Conservation (phyloP, 1,284 basidiomycete species). For the Coniophora puteana region DNA sequence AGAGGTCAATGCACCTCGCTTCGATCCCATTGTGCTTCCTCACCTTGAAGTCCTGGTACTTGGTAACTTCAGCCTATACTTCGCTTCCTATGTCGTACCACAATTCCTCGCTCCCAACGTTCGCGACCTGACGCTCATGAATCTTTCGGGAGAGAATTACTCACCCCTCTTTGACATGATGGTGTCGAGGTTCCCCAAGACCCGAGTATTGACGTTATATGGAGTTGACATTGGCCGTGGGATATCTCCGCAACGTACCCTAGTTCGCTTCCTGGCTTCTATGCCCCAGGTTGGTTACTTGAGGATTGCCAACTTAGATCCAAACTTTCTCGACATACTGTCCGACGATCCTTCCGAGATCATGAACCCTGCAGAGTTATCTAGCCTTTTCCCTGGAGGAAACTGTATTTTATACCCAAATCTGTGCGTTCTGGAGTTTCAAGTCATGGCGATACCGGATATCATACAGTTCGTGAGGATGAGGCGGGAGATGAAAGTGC, state of each 20-base stretch:
- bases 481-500: slow-evolving; percentile 26
- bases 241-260: slow-evolving; percentile 17
- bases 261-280: slow-evolving; percentile 47
- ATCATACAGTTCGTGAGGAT: slow-evolving; percentile 24
- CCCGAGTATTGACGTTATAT: slow-evolving; percentile 49
- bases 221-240: slow-evolving; percentile 31
- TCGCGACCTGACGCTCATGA: slow-evolving; percentile 50
- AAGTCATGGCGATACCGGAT: slow-evolving; percentile 20
- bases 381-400: too few species aligned
- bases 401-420: slow-evolving; percentile 34
- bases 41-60: slow-evolving; percentile 47
- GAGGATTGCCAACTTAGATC: slow-evolving; percentile 38
- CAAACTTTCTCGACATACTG: slow-evolving; percentile 41
- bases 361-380: too few species aligned
- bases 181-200: slow-evolving; percentile 40
- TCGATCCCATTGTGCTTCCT: slow-evolving; percentile 38
- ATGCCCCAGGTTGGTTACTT: slow-evolving; percentile 51
- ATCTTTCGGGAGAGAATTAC: slow-evolving; percentile 46
- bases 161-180: slow-evolving; percentile 39
- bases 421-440: slow-evolving; percentile 40
- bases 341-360: slow-evolving; percentile 29
- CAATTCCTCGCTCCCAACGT: slow-evolving; percentile 50
- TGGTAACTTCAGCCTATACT: slow-evolving; percentile 46
- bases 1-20: slow-evolving; percentile 22
- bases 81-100: slow-evolving; percentile 40